Conservation (phyloP, 768 basidiomycete species). For the Tylopilus felleus region DNA sequence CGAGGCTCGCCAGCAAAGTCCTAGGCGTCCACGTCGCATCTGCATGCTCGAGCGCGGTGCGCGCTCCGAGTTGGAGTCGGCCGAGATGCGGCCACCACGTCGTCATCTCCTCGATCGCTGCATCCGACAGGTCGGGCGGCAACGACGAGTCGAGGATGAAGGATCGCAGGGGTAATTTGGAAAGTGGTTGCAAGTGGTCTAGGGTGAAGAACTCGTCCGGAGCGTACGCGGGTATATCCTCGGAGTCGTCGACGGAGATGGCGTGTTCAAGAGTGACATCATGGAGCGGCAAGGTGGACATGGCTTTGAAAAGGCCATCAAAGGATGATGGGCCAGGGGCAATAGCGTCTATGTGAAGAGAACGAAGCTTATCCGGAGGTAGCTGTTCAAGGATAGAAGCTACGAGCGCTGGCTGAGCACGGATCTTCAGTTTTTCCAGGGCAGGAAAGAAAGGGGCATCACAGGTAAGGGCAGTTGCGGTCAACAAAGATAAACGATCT, state of each 20-base stretch:
- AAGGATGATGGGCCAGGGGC: constrained; percentile 32
- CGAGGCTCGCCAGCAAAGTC: constrained; percentile 17
- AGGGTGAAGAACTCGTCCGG: constrained; percentile 19
- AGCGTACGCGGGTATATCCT: constrained; percentile 25
- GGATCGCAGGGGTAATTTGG: constrained; percentile 33
- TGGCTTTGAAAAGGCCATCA: constrained; percentile 32
- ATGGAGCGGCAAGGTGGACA: constrained; percentile 33
- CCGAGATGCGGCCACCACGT: constrained; percentile 46
- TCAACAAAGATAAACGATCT: constrained; percentile 31
- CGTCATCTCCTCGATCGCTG: constrained; percentile 36
- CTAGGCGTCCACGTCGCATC: constrained; percentile 18
- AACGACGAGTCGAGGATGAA: constrained; percentile 40
- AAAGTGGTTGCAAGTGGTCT: constrained; percentile 35
- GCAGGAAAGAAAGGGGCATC: constrained; percentile 31
- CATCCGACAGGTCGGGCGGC: constrained; percentile 38
- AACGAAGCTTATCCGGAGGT: constrained; percentile 30
- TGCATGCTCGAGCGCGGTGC: constrained; percentile 24
- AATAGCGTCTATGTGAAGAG: constrained; percentile 40
- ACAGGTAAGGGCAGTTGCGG: background rate
- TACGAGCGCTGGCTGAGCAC: constrained; percentile 34
- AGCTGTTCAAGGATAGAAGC: constrained; percentile 35
- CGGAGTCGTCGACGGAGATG: constrained; percentile 27
- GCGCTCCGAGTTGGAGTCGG: constrained; percentile 40
- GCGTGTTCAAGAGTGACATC: constrained; percentile 42
- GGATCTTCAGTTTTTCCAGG: constrained; percentile 39